Conservation (phyloP, 2,329 filamentous ascomycete species). For the Pseudohalonectria lignicola region DNA sequence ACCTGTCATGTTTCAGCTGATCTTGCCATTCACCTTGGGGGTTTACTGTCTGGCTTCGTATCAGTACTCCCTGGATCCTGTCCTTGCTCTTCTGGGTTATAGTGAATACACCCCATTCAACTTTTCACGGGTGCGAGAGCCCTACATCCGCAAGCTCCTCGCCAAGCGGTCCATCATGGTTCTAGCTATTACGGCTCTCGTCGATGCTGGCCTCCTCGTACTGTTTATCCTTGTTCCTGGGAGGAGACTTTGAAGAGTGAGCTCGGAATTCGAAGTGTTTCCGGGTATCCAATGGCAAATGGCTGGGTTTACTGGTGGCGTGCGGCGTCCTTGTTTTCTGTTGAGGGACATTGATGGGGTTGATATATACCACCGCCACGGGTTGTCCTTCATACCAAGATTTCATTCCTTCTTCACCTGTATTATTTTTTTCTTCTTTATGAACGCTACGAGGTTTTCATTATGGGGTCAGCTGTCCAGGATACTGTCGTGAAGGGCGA, state of each 20-base stretch:
- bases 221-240: slow-evolving; percentile 94
- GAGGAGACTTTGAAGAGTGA: slow-evolving; percentile 59
- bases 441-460: no score
- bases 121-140: slow-evolving; percentile 79
- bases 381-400: no score
- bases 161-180: slow-evolving; percentile 76
- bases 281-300: no score
- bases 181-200: slow-evolving; percentile 59
- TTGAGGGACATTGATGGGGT: no score
- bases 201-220: slow-evolving; percentile 73
- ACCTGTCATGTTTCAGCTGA: slow-evolving; percentile 30
- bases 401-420: no score
- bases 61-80: slow-evolving; percentile 89
- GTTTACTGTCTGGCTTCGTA: slow-evolving; percentile 85
- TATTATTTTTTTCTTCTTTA: no score
- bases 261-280: neutral
- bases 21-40: slow-evolving; percentile 84
- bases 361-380: no score
- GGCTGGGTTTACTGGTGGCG: no score
- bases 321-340: no score
- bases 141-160: slow-evolving; percentile 79
- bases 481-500: no score
- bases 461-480: no score
- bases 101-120: slow-evolving; percentile 96
- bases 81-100: slow-evolving; percentile 77